phyloP scores from a whole-genome alignment of 108 stramenopile species.

The Fragilariopsis cylindrus region DNA sequence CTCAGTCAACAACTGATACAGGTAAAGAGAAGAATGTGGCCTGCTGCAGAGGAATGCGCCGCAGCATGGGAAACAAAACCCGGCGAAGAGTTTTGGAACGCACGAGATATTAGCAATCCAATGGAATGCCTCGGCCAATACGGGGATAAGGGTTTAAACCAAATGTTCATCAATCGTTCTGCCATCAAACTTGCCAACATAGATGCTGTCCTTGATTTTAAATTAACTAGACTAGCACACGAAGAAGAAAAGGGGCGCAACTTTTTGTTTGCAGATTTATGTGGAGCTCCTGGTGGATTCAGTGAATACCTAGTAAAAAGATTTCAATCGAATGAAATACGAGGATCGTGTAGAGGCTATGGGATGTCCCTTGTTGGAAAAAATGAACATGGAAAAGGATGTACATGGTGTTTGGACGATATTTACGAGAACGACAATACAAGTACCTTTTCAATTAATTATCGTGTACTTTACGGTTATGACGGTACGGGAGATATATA shows the following conservation, averaged over 20 bases:
- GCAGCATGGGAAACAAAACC: conserved; percentile 9
- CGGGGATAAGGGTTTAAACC: conserved; percentile 39
- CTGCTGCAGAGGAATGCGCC: conserved; percentile 55
- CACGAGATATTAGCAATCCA: conserved; percentile 70
- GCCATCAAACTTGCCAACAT: conserved; percentile 88
- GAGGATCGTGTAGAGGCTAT: conserved; percentile 56
- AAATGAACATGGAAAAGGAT: conserved; percentile 78
- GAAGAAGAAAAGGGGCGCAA: not conserved
- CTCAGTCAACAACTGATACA: conserved; percentile 43
- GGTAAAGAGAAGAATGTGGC: conserved; percentile 60
- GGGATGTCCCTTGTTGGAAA: conserved; percentile 79
- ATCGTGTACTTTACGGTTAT: conserved; percentile 57
- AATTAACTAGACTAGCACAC: conserved; percentile 26
- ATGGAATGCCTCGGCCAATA: conserved; percentile 66
- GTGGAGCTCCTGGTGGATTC: conserved; percentile 89
- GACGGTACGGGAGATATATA: conserved; percentile 87
- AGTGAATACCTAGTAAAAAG: conserved; percentile 85
- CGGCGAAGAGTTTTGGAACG: conserved; percentile 52
- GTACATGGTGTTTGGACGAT: conserved; percentile 58
- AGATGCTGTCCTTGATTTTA: conserved; percentile 65
- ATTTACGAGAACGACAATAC: not conserved
- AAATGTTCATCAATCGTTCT: conserved; percentile 64
- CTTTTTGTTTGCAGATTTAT: conserved; percentile 85
- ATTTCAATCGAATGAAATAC: conserved; percentile 9
- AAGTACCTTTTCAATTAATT: conserved; percentile 23